Base-by-base conservation (phyloP, 768 basidiomycete species). In the Russula abietina region DNA sequence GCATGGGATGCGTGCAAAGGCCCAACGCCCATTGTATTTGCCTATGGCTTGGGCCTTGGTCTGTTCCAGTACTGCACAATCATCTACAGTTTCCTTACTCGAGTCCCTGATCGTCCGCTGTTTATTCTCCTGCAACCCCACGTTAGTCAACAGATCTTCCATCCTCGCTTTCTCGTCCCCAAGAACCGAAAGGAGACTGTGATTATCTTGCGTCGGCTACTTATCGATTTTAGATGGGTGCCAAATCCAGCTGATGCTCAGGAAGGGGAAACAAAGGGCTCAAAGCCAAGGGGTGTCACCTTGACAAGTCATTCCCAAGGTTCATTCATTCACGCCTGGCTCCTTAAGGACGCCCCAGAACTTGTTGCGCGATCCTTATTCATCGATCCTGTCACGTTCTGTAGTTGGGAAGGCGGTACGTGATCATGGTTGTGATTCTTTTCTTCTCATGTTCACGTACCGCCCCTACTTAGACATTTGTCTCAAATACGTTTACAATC, bases 351-450 rank as follows among this genome's bases (percentile, higher is more conserved):
- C 22, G 78, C 85, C 58, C 87, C 91, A 1, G 74, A 81, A 22
- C 78, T 96, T 68, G 75, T 88, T 51, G 75, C 76, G 1, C 81
- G 93, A 3, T 93, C 87, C 10, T 93, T 91, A 71, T 93, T 97
- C 70, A 87, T 94, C 36, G 95, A 98, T 70, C 93, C 95, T 10
- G 88, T 90, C 32, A 83, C 88, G 0, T 92, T 94, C 73, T 94
- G 92, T 73, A 84, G 88, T 7, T 98, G 93, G 93, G 94, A 97
- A 81, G 93, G 93, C 63, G 88, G 89, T 88, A 68, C 62, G 82
- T 78, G 10, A 43, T 61, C 55, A 24, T n/a, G 26, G 28, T 28
- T 55, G 28, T 32, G 22, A 46, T 39, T 11, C 36, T 14, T n/a
- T 61, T 39, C 4, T 6, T 11, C 16, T 43, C 3, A 50, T 60